Percentiles rank a stretch among this genome's conserved stretches.
Evolutionary conservation across 1,139 yeast species (phyloP).

Genomic region (Nakaseomyces uthaithaninus): DNA sequence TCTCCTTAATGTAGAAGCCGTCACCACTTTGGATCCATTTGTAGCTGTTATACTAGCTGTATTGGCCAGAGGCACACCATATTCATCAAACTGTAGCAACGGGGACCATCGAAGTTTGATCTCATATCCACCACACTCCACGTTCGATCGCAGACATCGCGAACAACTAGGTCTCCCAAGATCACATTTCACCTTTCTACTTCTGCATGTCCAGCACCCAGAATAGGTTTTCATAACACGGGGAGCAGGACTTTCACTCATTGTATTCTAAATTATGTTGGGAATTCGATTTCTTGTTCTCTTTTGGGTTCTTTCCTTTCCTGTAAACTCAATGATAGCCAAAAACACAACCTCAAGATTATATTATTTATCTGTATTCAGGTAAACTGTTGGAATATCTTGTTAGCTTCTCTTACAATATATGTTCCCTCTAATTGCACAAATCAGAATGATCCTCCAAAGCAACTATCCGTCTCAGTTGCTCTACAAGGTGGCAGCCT

Average conservation of each 20-base stretch:
- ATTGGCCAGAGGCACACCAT: conserved; percentile 31
- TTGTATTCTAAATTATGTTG: neutral
- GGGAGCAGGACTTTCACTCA: neutral
- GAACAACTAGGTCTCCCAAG: conserved; percentile 44
- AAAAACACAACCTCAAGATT: too few species aligned
- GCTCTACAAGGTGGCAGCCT: too few species aligned
- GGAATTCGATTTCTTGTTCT: neutral
- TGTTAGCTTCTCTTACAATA: too few species aligned
- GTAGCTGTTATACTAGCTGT: conserved; percentile 23
- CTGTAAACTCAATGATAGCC: neutral
- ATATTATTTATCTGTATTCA: too few species aligned
- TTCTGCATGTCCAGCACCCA: conserved; percentile 60
- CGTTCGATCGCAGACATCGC: conserved; percentile 46
- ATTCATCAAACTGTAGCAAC: conserved; percentile 42
- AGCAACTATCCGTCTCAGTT: too few species aligned
- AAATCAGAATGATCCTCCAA: too few species aligned
- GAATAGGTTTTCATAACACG: conserved; percentile 39
- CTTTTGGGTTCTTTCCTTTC: neutral
- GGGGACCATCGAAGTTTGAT: conserved; percentile 72
- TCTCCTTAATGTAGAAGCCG: conserved; percentile 41
- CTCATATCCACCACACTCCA: conserved; percentile 74
- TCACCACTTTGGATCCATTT: conserved; percentile 6
- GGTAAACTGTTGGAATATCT: too few species aligned
- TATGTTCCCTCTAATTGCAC: too few species aligned
- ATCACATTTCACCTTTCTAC: conserved; percentile 55